Percentiles rank a stretch among this genome's conserved stretches.
Evolutionary conservation across 345 rosid genomes (phyloP).

Genomic region (Euphorbia peplus): DNA sequence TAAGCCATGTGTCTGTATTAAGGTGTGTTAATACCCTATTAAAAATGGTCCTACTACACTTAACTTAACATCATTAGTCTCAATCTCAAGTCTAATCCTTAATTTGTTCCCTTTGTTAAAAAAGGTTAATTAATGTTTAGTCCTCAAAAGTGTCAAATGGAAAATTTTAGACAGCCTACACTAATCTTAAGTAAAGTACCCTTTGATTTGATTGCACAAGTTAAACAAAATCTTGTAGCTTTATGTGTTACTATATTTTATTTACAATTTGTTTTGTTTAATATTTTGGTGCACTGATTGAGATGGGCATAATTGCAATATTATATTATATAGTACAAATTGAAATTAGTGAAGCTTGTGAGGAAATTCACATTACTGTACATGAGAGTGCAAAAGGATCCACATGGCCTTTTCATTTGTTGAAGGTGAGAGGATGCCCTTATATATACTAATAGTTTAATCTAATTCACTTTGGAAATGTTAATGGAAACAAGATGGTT

Average conservation of each 20-base stretch:
- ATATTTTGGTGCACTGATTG: conserved; percentile 31
- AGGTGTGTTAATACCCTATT: conserved; percentile 30
- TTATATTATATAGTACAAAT: neutral
- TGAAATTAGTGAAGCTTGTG: conserved; percentile 8
- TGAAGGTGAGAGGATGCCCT: conserved; percentile 11
- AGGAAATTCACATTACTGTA: neutral
- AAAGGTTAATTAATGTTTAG: conserved; percentile 9
- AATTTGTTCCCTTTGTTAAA: neutral
- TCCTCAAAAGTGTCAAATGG: neutral
- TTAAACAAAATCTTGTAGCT: neutral
- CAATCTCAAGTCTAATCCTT: conserved; percentile 43
- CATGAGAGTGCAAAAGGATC: conserved; percentile 13
- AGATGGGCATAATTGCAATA: conserved; percentile 21
- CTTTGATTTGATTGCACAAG: neutral
- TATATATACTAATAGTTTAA: too few relatives aligned
- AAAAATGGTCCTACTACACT: conserved; percentile 22
- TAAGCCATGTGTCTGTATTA: conserved; percentile 36
- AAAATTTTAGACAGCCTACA: neutral
- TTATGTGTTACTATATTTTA: neutral
- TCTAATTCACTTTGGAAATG: too few relatives aligned
- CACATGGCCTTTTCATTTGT: conserved; percentile 41
- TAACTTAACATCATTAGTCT: conserved; percentile 19
- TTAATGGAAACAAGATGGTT: too few relatives aligned
- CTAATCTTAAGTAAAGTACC: neutral
- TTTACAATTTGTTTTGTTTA: neutral